A percentile compares a stretch with the other conserved stretches of the same genome.
Conservation (phyloP, 2,329 filamentous ascomycete genomes). For the Xylaria arbuscula region DNA sequence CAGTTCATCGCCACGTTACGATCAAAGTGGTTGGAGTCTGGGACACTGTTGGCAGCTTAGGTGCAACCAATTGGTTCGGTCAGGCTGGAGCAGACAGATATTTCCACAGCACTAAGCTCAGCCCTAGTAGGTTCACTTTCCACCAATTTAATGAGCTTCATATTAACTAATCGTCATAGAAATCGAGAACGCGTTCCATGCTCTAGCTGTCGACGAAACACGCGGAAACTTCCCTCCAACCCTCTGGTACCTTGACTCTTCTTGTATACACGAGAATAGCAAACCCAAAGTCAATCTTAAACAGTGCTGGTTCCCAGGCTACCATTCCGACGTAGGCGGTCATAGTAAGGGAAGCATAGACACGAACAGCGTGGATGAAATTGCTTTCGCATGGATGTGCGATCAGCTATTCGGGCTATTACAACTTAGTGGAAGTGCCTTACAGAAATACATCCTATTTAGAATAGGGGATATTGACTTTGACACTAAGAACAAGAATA, state of each 20-base stretch:
- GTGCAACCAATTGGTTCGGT: constrained; percentile 13
- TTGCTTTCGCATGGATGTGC: constrained; percentile 27
- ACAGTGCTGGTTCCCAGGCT: constrained; percentile 28
- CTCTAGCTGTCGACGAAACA: constrained; percentile 25
- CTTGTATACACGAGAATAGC: constrained; percentile 5
- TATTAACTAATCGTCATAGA: constrained; percentile 6
- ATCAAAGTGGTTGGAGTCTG: constrained; percentile 27
- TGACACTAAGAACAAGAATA: constrained; percentile 21
- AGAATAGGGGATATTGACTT: constrained; percentile 18
- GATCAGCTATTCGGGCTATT: constrained; percentile 22
- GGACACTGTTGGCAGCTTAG: constrained; percentile 29
- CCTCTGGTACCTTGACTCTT: constrained; percentile 23
- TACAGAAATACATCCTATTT: constrained; percentile 29
- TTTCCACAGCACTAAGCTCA: constrained; percentile 21
- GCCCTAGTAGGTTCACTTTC: constrained; percentile 10
- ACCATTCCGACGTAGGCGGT: constrained; percentile 23
- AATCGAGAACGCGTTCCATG: constrained; percentile 30
- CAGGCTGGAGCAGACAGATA: constrained; percentile 14
- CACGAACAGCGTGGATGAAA: constrained; percentile 17
- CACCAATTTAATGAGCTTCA: not conserved
- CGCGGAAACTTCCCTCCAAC: constrained; percentile 22
- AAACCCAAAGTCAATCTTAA: constrained; percentile 17
- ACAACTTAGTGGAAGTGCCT: constrained; percentile 21
- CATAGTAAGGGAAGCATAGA: constrained; percentile 4
- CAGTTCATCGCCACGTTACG: constrained; percentile 12